Conservation (phyloP, 2,329 filamentous ascomycete species). For the Aspergillus latus region DNA sequence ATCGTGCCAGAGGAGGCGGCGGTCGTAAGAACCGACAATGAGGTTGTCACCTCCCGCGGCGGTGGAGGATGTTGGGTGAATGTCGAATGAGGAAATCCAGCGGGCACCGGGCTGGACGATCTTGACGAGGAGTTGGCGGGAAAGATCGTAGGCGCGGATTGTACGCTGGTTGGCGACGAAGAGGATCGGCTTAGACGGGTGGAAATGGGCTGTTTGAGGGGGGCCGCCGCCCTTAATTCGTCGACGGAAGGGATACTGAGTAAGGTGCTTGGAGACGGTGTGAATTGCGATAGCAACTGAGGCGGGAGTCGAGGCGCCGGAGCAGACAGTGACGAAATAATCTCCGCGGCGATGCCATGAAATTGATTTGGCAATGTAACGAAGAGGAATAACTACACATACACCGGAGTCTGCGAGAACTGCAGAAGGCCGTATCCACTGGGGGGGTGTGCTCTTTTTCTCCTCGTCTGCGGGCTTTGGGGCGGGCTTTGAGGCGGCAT, state of each 20-base stretch:
- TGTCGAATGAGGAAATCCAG: constrained; percentile 91
- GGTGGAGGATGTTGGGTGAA: constrained; percentile 85
- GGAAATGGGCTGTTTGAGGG: constrained; percentile 88
- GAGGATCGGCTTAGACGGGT: constrained; percentile 87
- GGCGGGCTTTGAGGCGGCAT: constrained; percentile 64
- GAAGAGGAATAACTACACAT: constrained; percentile 75
- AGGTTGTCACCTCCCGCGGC: constrained; percentile 91
- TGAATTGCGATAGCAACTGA: constrained; percentile 80
- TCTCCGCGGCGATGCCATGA: constrained; percentile 93
- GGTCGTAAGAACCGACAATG: constrained; percentile 92
- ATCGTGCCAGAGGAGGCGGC: constrained; percentile 93
- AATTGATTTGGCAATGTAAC: constrained; percentile 79
- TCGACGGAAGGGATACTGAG: constrained; percentile 87
- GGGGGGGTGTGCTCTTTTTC: constrained; percentile 73
- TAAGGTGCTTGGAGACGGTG: constrained; percentile 90
- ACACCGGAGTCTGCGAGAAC: constrained; percentile 74
- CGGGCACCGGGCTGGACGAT: constrained; percentile 89
- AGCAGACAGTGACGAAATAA: constrained; percentile 89
- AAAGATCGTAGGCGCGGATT: constrained; percentile 90
- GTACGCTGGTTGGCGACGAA: constrained; percentile 94
- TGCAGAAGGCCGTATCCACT: constrained; percentile 77
- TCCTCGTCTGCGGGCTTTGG: constrained; percentile 51
- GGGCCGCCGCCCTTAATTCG: constrained; percentile 68
- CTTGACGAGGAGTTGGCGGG: constrained; percentile 87
- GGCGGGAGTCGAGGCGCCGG: constrained; percentile 53